These are phyloP conservation scores for Thelonectria blattea DNA, from an alignment of 2,329 filamentous ascomycete species.

Conservation along the genomic window DNA sequence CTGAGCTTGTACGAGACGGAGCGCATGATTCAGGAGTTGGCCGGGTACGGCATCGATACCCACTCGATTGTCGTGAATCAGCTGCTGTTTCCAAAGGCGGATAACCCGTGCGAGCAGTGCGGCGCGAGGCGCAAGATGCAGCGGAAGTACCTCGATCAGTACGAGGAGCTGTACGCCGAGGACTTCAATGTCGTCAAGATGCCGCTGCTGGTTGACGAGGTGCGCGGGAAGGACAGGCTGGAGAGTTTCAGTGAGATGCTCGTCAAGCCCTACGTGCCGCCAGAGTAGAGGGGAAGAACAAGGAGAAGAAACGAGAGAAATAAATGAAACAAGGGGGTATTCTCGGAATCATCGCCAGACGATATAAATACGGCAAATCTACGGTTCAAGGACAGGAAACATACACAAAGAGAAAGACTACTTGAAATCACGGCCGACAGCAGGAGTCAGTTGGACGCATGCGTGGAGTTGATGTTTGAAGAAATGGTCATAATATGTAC, in stretches of 20 bases:
- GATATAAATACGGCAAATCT: neutral
- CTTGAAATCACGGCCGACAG: slow-evolving; percentile 5
- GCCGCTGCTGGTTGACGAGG: slow-evolving; percentile 94
- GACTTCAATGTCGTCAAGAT: slow-evolving; percentile 97
- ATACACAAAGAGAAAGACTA: slow-evolving; percentile 12
- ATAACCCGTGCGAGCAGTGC: slow-evolving; percentile 91
- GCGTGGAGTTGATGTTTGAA: slow-evolving; percentile 27
- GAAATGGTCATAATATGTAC: too few relatives aligned
- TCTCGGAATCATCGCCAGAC: slow-evolving; percentile 9
- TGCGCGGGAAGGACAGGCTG: slow-evolving; percentile 91
- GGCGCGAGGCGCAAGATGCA: slow-evolving; percentile 97
- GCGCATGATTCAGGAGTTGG: slow-evolving; percentile 98
- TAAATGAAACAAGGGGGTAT: too few relatives aligned
- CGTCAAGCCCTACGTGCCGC: slow-evolving; percentile 75
- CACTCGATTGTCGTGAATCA: slow-evolving; percentile 99
- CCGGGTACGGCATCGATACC: slow-evolving; percentile 92
- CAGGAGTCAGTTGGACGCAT: slow-evolving; percentile 6
- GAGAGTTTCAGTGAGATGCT: slow-evolving; percentile 91
- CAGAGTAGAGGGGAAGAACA: slow-evolving; percentile 46
- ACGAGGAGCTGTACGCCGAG: slow-evolving; percentile 97
- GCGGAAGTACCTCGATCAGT: slow-evolving; percentile 98
- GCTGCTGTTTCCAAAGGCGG: slow-evolving; percentile 86
- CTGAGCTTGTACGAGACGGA: slow-evolving; percentile 97
- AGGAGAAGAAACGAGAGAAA: neutral
- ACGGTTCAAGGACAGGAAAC: neutral